phyloP scores from a whole-genome alignment of 192 early-diverging fungal species.

The Rhizophagus clarus region DNA sequence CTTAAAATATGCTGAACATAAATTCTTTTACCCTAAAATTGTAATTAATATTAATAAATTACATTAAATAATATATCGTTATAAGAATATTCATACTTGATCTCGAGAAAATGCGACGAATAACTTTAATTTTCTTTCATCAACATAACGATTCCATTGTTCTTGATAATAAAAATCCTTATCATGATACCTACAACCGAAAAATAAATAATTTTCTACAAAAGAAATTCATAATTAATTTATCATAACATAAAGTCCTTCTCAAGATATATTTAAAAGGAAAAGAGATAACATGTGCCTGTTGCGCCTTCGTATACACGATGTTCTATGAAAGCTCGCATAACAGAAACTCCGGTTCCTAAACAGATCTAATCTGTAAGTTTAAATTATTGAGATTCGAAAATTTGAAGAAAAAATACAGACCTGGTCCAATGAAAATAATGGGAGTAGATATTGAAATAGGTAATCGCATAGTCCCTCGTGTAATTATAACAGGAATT shows the following conservation, averaged over 20 bases:
- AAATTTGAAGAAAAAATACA: neutral
- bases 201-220: slow-evolving; percentile 74
- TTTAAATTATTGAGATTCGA: neutral
- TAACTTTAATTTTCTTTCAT: slow-evolving; percentile 55
- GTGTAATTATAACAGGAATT: slow-evolving; percentile 50
- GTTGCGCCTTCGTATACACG: slow-evolving; percentile 50
- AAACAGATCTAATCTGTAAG: slow-evolving; percentile 2
- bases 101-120: slow-evolving; percentile 89
- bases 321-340: slow-evolving; percentile 75
- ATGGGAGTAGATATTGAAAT: slow-evolving; percentile 54
- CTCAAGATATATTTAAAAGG: neutral
- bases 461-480: slow-evolving; percentile 72
- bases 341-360: slow-evolving; percentile 92
- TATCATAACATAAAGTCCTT: neutral
- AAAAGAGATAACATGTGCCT: slow-evolving; percentile 28
- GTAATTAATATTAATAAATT: neutral
- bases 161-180: slow-evolving; percentile 76
- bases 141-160: slow-evolving; percentile 62
- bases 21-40: slow-evolving; percentile 63
- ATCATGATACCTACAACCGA: slow-evolving; percentile 75
- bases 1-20: slow-evolving; percentile 80
- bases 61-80: slow-evolving; percentile 30
- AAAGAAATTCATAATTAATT: slow-evolving; percentile 7
- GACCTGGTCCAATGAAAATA: slow-evolving; percentile 84
- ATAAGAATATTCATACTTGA: slow-evolving; percentile 46